Evolutionary conservation across 208 protist species (phyloP), one percentile per base, ranked within the genome.

Genomic region (Borovskyia barvae): DNA sequence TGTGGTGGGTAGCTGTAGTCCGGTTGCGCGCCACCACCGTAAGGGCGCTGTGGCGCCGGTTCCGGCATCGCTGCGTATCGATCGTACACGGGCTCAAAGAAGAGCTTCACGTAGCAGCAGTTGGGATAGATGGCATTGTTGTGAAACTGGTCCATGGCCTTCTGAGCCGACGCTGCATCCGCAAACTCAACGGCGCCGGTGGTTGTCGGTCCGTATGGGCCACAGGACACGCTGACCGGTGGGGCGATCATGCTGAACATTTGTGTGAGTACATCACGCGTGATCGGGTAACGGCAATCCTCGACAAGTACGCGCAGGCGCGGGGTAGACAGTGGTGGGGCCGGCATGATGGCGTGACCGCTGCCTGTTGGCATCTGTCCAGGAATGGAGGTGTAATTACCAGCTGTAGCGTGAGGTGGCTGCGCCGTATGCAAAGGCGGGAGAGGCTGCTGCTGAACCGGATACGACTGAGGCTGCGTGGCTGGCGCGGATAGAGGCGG

Each of bases 271-370:
- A 92, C 68, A 3, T 88, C 79, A 28, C 85, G 78, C 1, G 82
- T 92, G 46, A 95, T 80, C n/a, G 82, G 78, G 75, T 90, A 89
- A 32, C 74, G 80, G 60, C 88, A 94, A 51, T 87, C 75, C 62
- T 94, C 85, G 14, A 94, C 85, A 2, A 91, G 58, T 20, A 94
- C 74, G 19, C 73, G 72, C 29, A 94, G 77, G 0, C 87, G 82
- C 20, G 30, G 19, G 14, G 57, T 49, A 0, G 47, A 26, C 42
- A 58, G 50, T 24, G 64, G 48, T 25, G 55, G 56, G 5, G 48
- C 30, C 1, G 54, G 65, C 56, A 72, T 64, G 43, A 66, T 66
- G 2, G 57, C 40, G 12, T 26, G 29, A n/a, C 50, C 51, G 26
- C 35, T 68, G 32, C 61, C 56, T 41, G 53, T 26, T 15, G 30